These are phyloP conservation scores for Saccharomycopsis sp. DNA, from an alignment of 805 yeast species.

Conservation along the genomic window DNA sequence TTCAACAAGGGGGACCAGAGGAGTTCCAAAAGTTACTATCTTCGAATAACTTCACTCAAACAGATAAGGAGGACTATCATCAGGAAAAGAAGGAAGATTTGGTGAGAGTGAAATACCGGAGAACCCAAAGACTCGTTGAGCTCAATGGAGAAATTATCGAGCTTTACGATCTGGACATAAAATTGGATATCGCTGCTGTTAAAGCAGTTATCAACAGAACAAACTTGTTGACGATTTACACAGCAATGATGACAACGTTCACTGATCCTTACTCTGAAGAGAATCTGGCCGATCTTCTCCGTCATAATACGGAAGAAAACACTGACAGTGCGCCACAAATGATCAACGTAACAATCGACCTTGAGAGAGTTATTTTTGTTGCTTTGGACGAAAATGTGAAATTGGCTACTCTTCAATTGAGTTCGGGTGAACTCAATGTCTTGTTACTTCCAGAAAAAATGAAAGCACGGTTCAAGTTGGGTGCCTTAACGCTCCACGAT, in stretches of 20 bases:
- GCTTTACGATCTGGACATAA: conserved; percentile 68
- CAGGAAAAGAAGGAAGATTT: conserved; percentile 35
- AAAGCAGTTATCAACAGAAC: conserved; percentile 67
- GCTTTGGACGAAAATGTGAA: conserved; percentile 75
- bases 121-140: conserved; percentile 52
- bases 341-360: conserved; percentile 55
- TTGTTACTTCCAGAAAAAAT: conserved; percentile 66
- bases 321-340: conserved; percentile 60
- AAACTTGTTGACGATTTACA: conserved; percentile 67
- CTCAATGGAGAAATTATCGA: conserved; percentile 45
- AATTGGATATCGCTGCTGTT: conserved; percentile 68
- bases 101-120: conserved; percentile 48
- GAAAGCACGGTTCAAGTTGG: conserved; percentile 63
- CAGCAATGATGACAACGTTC: conserved; percentile 78
- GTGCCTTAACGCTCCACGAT: conserved; percentile 71
- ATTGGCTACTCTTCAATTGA: conserved; percentile 67
- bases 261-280: conserved; percentile 70
- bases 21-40: conserved; percentile 66
- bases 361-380: conserved; percentile 66
- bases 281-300: conserved; percentile 59
- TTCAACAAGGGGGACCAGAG: conserved; percentile 50
- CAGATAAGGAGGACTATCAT: conserved; percentile 27
- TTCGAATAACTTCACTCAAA: conserved; percentile 40
- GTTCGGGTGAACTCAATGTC: conserved; percentile 61
- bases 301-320: conserved; percentile 55